Conservation (phyloP, 2,329 filamentous ascomycete species). For the Nemania diffusa region DNA sequence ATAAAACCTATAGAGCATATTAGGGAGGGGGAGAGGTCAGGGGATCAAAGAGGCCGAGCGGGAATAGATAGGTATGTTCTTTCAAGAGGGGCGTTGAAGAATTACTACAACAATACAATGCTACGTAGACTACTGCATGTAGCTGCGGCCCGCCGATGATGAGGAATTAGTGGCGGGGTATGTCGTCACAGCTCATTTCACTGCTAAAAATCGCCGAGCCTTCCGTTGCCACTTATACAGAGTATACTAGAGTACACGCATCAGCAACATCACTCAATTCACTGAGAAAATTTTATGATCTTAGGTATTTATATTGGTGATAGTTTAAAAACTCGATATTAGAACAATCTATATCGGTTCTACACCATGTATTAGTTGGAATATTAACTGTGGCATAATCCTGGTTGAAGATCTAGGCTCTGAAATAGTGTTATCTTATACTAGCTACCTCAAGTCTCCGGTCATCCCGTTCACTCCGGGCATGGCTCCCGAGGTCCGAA, state of each 20-base stretch:
- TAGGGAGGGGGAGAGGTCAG: not conserved
- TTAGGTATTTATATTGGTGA: not conserved
- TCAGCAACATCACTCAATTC: not conserved
- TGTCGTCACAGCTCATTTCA: conserved; percentile 31
- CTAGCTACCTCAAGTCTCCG: not conserved
- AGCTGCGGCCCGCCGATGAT: too few species aligned
- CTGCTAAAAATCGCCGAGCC: not conserved
- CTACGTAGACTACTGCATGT: too few species aligned
- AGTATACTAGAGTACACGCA: not conserved
- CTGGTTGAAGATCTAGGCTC: too few species aligned
- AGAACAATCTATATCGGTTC: not conserved
- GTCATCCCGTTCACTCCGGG: not conserved
- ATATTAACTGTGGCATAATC: not conserved
- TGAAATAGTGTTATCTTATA: not conserved
- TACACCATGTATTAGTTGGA: not conserved
- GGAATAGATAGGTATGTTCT: not conserved
- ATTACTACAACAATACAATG: too few species aligned
- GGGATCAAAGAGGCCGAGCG: not conserved
- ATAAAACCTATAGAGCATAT: not conserved
- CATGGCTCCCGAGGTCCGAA: not conserved
- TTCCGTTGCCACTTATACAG: not conserved
- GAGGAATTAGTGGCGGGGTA: conserved; percentile 11
- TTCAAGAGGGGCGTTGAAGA: conserved; percentile 1
- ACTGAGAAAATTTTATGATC: not conserved
- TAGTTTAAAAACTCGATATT: not conserved